Base-by-base conservation (phyloP, 2,329 filamentous ascomycete species). In the Boeremia exigua region DNA sequence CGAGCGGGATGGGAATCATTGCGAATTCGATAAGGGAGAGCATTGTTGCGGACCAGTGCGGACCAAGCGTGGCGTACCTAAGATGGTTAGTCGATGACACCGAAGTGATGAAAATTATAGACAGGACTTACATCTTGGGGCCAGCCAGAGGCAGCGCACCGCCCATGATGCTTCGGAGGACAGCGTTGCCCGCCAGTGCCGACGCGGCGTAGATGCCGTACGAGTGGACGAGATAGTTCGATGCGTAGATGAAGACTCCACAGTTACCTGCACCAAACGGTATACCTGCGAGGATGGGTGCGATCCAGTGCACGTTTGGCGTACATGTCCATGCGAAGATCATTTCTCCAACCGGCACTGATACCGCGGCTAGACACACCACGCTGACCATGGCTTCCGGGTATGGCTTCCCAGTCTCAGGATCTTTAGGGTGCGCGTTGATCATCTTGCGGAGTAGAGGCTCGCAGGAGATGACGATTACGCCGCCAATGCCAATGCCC, bases 191-290 rank as follows among this genome's bases (percentile, higher is more conserved):
- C 0, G 91, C 91, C 30, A 96, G 79, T 0, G 92, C 91, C 2
- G 86, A 90, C 0, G 92, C 91, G 1, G 91, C 87, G 70, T 92
- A 96, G 63, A 95, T 89, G 4, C 88, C 88, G 64, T 96, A 96
- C 6, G 87, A 86, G 43, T 88, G 84, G 0, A 91, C 90, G 3
- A 96, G 79, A 71, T 96, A 96, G 66, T 92, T 95, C 6, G 83
- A 85, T 0, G 88, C 85, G 68, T 96, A 95, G 68, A 96, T 93
- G 77, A 96, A 96, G 33, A 90, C 86, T 2, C 87, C 82, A 8
- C 85, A 87, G 66, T 94, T 95, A 0, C 91, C 91, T 0, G 84
- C 81, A 9, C 91, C 91, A 65, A 95, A 96, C 0, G 88, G 89
- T 6, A 96, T 83, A 0, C 91, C 91, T 1, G 91, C 91, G 0